Evolutionary conservation across 2,329 filamentous ascomycete genomes (phyloP), one percentile per base, ranked within the genome.

Genomic region (Colletotrichum incanum): DNA sequence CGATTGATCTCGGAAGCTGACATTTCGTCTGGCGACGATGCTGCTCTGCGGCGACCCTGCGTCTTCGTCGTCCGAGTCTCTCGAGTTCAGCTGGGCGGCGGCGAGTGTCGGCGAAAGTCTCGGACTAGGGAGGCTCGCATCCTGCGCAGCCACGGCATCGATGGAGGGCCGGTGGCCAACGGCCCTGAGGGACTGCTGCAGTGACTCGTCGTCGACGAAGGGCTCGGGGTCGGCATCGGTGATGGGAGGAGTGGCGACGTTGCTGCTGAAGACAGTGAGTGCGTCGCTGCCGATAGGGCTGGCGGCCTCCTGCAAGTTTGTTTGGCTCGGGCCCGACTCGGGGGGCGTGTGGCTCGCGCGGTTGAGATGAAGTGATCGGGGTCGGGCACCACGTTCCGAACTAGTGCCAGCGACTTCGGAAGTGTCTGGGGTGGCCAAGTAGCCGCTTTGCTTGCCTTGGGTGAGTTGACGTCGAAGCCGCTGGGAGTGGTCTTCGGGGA

Each of bases 71-170:
- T 87, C 83, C 20, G 82, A 80, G 34, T 80, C 80, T 34, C 78
- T 77, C 1, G 80, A 78, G 28, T 85, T 85, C 9, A 86, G 79
- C 76, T 90, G 87, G 34, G 87, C 86, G 54, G 96, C 93, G 76
- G 94, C 94, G 71, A 97, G 90, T 7, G 96, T 97, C 5, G 96
- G 96, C 34, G 96, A 99, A 68, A 99, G 84, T 78, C 96, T 95
- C 43, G 96, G 96, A 80, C 96, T 99, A 64, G 96, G 96, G 73
- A 99, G 87, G 82, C 94, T 98, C 75, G 94, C 94, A 85, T 98
- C 96, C 80, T 96, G 93, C 49, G 92, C 91, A 68, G 91, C 90
- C 66, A 92, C 88, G 58, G 91, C 93, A 77, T 95, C 92, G 61
- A 95, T 86, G 59, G 84, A 84, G 31, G 89, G 86, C 39, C 87